A percentile compares a stretch with the other conserved stretches of the same genome.
These are phyloP conservation scores for Aureobasidium sp. DNA, from an alignment of 2,329 filamentous ascomycete genomes.

Conservation along the genomic window DNA sequence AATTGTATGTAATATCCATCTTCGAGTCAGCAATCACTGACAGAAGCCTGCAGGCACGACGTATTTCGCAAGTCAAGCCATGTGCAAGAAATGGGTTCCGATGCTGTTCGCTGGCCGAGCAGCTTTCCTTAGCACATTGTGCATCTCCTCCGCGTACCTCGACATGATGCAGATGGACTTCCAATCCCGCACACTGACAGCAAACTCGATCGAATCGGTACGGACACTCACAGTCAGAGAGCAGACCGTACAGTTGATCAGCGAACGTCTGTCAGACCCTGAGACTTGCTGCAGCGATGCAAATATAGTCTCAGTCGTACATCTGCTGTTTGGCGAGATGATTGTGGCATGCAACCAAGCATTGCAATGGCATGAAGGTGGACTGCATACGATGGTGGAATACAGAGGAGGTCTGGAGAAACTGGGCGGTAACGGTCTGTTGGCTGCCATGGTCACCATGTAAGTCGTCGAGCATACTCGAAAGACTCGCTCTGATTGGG, in stretches of 20 bases:
- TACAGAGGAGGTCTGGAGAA: slow-evolving; percentile 22
- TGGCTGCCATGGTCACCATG: slow-evolving; percentile 10
- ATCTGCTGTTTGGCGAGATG: slow-evolving; percentile 24
- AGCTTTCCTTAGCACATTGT: slow-evolving; percentile 24
- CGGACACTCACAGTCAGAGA: slow-evolving; percentile 9
- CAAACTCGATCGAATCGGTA: slow-evolving; percentile 3
- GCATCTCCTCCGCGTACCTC: slow-evolving; percentile 24
- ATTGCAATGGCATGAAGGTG: slow-evolving; percentile 20
- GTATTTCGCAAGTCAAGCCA: slow-evolving; percentile 21
- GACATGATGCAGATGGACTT: slow-evolving; percentile 23
- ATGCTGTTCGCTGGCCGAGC: slow-evolving; percentile 18
- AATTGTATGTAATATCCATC: slow-evolving; percentile 16
- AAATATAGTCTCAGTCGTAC: slow-evolving; percentile 25
- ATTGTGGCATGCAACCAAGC: slow-evolving; percentile 20
- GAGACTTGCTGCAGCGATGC: slow-evolving; percentile 19
- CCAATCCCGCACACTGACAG: neutral
- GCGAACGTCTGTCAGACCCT: slow-evolving; percentile 20
- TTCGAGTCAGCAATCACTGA: neutral
- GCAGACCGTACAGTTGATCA: slow-evolving; percentile 17
- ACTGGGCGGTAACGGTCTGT: slow-evolving; percentile 18
- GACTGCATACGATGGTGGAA: slow-evolving; percentile 22
- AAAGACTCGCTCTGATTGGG: neutral
- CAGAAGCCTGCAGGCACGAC: slow-evolving; percentile 15
- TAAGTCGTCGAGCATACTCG: neutral
- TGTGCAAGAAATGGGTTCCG: slow-evolving; percentile 21